These are phyloP conservation scores for Acer yangbiense DNA, from an alignment of 345 rosid genomes.

Conservation along the genomic window DNA sequence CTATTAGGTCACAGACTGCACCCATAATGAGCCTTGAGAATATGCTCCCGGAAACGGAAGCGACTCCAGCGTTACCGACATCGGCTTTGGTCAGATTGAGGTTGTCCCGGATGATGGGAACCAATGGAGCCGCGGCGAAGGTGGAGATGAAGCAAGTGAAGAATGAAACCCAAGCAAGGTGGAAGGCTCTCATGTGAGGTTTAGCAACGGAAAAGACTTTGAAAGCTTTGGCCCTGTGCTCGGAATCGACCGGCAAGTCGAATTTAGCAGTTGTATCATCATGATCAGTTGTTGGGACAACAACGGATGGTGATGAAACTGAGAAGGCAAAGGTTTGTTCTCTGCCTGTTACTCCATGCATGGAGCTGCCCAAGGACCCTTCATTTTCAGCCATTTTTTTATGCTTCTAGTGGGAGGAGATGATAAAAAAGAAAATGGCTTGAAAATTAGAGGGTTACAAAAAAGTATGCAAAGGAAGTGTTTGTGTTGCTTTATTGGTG, in stretches of 20 bases:
- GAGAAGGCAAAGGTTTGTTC: conserved; percentile 73
- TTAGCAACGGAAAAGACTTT: conserved; percentile 71
- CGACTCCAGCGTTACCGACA: conserved; percentile 83
- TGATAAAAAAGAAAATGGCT: neutral
- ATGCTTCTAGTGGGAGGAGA: neutral
- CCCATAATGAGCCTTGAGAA: conserved; percentile 92
- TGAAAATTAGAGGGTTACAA: neutral
- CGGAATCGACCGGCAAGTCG: conserved; percentile 73
- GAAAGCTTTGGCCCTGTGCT: conserved; percentile 77
- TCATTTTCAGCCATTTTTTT: conserved; percentile 44
- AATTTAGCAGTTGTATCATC: conserved; percentile 70
- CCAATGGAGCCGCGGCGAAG: conserved; percentile 89
- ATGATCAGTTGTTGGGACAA: conserved; percentile 43
- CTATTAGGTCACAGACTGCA: conserved; percentile 77
- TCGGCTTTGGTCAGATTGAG: conserved; percentile 70
- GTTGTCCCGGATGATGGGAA: conserved; percentile 82
- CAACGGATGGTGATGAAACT: conserved; percentile 56
- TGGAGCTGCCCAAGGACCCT: conserved; percentile 74
- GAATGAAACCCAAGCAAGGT: conserved; percentile 88
- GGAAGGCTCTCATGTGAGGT: conserved; percentile 92
- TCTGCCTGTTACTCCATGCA: conserved; percentile 72
- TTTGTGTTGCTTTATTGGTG: conserved; percentile 8
- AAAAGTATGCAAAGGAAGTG: neutral
- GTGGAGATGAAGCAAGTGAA: conserved; percentile 87
- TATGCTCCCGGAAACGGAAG: conserved; percentile 89